These are phyloP conservation scores for Clonostachys rhizophaga DNA, from an alignment of 2,329 filamentous ascomycete genomes.

Conservation along the genomic window DNA sequence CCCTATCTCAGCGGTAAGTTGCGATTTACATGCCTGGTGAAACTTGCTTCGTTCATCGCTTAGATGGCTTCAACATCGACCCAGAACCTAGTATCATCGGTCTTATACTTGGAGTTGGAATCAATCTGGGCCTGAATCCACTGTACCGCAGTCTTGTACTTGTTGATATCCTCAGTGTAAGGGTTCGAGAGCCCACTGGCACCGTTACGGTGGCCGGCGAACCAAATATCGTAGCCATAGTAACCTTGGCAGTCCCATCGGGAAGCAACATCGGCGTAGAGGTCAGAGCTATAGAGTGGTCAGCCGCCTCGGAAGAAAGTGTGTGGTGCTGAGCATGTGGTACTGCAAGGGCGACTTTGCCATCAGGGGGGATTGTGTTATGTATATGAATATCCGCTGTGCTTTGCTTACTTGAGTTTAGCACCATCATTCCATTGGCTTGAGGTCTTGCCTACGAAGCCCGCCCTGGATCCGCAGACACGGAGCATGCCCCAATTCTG, in stretches of 20 bases:
- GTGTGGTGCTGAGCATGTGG: background rate
- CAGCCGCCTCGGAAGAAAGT: background rate
- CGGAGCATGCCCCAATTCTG: slow-evolving; percentile 21
- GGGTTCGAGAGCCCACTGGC: slow-evolving; percentile 7
- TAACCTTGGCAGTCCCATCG: slow-evolving; percentile 8
- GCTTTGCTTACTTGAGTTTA: slow-evolving; percentile 14
- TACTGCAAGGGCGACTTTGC: too few species aligned
- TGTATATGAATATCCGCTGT: too few species aligned
- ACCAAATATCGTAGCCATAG: slow-evolving; percentile 7
- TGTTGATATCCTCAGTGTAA: slow-evolving; percentile 5
- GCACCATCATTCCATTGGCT: slow-evolving; percentile 15
- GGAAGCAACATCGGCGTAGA: slow-evolving; percentile 6
- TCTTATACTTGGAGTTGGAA: slow-evolving; percentile 5
- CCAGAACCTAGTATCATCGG: slow-evolving; percentile 8
- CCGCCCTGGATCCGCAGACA: slow-evolving; percentile 11
- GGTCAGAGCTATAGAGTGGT: slow-evolving; percentile 3
- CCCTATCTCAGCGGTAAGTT: too few species aligned
- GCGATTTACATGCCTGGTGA: too few species aligned
- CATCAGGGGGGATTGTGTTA: too few species aligned
- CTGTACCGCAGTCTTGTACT: slow-evolving; percentile 5
- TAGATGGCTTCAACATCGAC: slow-evolving; percentile 10
- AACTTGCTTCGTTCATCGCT: background rate
- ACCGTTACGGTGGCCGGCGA: slow-evolving; percentile 9
- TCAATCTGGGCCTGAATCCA: slow-evolving; percentile 9
- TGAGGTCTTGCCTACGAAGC: slow-evolving; percentile 11